Evolutionary conservation across 306 rosid genomes (phyloP).

Genomic region (Notholithocarpus densiflorus): DNA sequence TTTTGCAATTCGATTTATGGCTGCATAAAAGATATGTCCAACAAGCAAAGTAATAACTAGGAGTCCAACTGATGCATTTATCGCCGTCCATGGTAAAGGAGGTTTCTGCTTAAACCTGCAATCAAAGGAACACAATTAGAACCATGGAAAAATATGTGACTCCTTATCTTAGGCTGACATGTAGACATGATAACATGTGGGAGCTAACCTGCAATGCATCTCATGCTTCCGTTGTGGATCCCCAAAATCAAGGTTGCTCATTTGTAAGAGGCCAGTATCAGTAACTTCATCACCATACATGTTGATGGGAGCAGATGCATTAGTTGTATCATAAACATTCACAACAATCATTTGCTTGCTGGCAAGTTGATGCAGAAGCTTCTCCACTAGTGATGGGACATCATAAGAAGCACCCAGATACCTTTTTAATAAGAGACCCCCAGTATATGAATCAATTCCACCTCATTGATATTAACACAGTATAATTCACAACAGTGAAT

Average conservation of each 20-base stretch:
- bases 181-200: slow-evolving; percentile 5
- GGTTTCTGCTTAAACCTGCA: slow-evolving; percentile 82
- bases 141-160: background rate
- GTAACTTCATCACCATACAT: slow-evolving; percentile 83
- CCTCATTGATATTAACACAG: slow-evolving; percentile 12
- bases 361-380: slow-evolving; percentile 97
- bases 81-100: slow-evolving; percentile 76
- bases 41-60: slow-evolving; percentile 78
- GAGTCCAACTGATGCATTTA: slow-evolving; percentile 54
- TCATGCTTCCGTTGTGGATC: slow-evolving; percentile 95
- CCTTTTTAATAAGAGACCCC: slow-evolving; percentile 36
- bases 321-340: slow-evolving; percentile 87
- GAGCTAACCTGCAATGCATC: slow-evolving; percentile 94
- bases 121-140: slow-evolving; percentile 1
- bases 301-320: slow-evolving; percentile 64
- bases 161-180: slow-evolving; percentile 14
- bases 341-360: slow-evolving; percentile 96
- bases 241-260: slow-evolving; percentile 83
- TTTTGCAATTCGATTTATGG: slow-evolving; percentile 71
- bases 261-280: slow-evolving; percentile 68
- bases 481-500: background rate
- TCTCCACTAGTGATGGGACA: slow-evolving; percentile 92
- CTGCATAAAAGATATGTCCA: slow-evolving; percentile 77
- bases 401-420: slow-evolving; percentile 96
- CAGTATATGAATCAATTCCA: slow-evolving; percentile 23